Base-by-base conservation (phyloP, 2,329 filamentous ascomycete genomes). In the Colletotrichum orchidophilum region DNA sequence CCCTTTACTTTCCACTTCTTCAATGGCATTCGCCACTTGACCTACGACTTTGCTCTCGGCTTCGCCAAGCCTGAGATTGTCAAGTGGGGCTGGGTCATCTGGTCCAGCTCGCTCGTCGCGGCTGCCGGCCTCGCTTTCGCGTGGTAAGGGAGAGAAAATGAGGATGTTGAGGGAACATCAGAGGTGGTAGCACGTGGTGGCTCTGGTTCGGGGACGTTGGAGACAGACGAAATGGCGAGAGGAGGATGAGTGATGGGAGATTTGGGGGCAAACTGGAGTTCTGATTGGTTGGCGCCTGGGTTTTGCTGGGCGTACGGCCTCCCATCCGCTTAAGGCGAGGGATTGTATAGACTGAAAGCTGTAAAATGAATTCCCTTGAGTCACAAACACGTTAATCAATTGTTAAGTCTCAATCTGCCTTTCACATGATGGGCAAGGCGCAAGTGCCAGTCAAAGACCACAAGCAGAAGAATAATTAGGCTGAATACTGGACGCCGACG, bases 1-100 rank as follows among this genome's bases (percentile, higher is more conserved):
- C 88, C 88, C n/a, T 88, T 91, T 66, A 80, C 84, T 66, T 90
- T 86, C 82, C 88, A 91, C 83, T 78, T 81, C 73, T 75, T 88
- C 80, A 89, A 87, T 81, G 88, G 88, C 71, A 76, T 85, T 66
- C 84, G 87, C 75, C 88, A 91, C 74, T 79, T 90, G 53, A 76
- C 83, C 57, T 88, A 86, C 78, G 88, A 91, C 73, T 66, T 85
- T 8, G 84, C 83, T 53, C 78, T 82, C 74, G 88, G 87, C 35
- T 90, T 88, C 77, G 75, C 81, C 71, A 87, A 85, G 83, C 63
- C 79, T 1, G 78, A 81, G 18, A 86, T 90, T 73, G 76, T 81
- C 75, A 81, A 79, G 74, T 81, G 81, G 39, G 86, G 87, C 74
- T 84, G 81, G 77, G 80, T 80, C 33, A 80, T 90, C 67, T 88